These are phyloP conservation scores for Vaccinium macrocarpon DNA, from an alignment of 148 eudicot genomes.

Conservation along the genomic window DNA sequence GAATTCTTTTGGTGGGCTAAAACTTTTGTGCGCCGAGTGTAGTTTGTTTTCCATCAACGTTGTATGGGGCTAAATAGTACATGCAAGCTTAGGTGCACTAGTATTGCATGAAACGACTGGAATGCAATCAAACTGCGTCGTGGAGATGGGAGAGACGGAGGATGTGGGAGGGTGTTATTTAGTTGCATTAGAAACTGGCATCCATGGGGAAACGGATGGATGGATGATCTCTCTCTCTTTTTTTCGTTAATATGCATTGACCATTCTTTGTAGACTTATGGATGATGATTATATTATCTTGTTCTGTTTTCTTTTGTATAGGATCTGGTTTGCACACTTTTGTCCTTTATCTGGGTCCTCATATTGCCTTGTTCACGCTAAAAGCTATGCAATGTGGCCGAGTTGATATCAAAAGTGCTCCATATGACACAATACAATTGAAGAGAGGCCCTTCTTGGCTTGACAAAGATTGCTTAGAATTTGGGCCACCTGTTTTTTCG, in stretches of 20 bases:
- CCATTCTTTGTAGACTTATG: constrained; percentile 7
- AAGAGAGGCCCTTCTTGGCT: constrained; percentile 92
- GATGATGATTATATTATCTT: constrained; percentile 3
- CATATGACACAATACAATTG: constrained; percentile 92
- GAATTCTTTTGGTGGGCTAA: not conserved
- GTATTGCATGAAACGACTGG: not conserved
- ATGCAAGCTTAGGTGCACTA: not conserved
- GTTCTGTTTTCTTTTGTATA: constrained; percentile 27
- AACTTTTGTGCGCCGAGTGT: not conserved
- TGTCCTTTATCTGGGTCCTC: constrained; percentile 96
- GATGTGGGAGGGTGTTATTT: not conserved
- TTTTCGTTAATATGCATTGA: not conserved
- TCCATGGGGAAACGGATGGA: not conserved
- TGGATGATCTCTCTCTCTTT: constrained; percentile 8
- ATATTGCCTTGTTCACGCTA: constrained; percentile 88
- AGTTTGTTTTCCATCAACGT: not conserved
- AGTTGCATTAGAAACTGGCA: not conserved
- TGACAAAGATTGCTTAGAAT: constrained; percentile 77
- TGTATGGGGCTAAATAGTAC: not conserved
- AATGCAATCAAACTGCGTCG: not conserved
- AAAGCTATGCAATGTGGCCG: constrained; percentile 96
- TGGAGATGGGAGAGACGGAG: not conserved
- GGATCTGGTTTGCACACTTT: constrained; percentile 99
- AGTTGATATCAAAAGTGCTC: constrained; percentile 89
- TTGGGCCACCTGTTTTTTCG: constrained; percentile 72